Evolutionary conservation across 2,329 filamentous ascomycete genomes (phyloP), one percentile per base, ranked within the genome.

Genomic region (Cyphellophora attinorum): DNA sequence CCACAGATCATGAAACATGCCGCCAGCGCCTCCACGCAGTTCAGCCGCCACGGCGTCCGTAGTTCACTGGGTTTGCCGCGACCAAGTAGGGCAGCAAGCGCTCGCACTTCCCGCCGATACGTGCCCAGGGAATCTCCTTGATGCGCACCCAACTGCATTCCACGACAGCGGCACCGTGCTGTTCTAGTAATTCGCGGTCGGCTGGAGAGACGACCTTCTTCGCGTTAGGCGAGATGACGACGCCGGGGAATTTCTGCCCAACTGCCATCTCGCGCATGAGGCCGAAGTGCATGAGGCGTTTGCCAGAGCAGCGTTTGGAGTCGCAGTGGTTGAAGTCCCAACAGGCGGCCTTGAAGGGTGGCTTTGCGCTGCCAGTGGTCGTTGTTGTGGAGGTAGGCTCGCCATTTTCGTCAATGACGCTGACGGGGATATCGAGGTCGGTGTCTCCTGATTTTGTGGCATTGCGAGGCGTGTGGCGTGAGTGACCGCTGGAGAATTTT

Each of bases 251-350:
- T 49, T 89, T 88, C 61, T 96, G 88, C 34, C 91, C 91, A 37
- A 96, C 70, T 51, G 89, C 78, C 35, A 98, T 72, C 53, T 93
- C 84, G 48, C 91, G 81, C 85, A 98, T 95, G 52, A 95, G 68
- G 3, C 89, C 89, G 36, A 93, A 74, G 45, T 81, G 79, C 74
- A 98, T 94, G 19, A 98, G 72, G 44, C 85, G 79, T 66, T 98
- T 98, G 19, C 91, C 91, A 0, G 88, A 95, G 62, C 91, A 98
- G 49, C 89, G 72, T 60, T 95, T 96, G 6, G 89, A 85, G 54
- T 98, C 91, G 67, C 91, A 98, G 65, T 98, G 91, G 42, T 88
- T 89, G 19, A 98, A 71, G 54, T 98, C 91, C 91, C 91, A 98
- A 59, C 89, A 95, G 39, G 89, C 91, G 31, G 91, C 89, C 62